Percentiles rank a stretch among this genome's conserved stretches.
Evolutionary conservation across 768 basidiomycete species (phyloP).

Genomic region (Lactarius vividus): DNA sequence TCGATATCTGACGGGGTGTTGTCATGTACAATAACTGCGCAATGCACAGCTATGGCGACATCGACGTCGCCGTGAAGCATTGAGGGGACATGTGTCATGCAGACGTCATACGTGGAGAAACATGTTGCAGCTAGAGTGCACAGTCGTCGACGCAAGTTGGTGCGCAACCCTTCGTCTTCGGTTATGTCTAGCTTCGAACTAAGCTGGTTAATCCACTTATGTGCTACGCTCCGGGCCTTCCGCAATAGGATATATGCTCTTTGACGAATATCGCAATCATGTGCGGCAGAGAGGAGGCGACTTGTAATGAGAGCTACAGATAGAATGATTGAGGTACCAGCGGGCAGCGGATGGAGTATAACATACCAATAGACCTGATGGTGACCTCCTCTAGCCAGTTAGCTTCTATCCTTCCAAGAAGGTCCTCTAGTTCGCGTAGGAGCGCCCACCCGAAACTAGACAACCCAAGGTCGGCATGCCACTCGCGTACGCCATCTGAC

Average conservation of each 20-base stretch:
- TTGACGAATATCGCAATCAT: background rate
- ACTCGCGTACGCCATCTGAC: slow-evolving; percentile 28
- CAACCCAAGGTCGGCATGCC: slow-evolving; percentile 41
- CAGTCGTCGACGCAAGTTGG: background rate
- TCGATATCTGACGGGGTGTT: background rate
- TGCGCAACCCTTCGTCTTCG: background rate
- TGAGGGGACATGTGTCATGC: background rate
- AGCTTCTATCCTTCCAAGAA: slow-evolving; percentile 36
- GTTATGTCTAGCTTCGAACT: background rate
- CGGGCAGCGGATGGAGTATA: too few relatives aligned
- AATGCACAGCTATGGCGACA: slow-evolving; percentile 2
- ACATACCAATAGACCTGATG: background rate
- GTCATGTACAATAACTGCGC: slow-evolving; percentile 2
- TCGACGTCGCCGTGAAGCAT: background rate
- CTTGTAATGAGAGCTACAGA: background rate
- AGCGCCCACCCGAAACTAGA: slow-evolving; percentile 37
- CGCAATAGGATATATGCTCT: background rate
- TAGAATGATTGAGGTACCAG: background rate
- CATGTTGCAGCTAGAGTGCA: slow-evolving; percentile 9
- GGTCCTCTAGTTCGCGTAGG: slow-evolving; percentile 36
- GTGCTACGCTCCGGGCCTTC: background rate
- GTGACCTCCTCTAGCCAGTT: slow-evolving; percentile 39
- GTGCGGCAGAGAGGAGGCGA: background rate
- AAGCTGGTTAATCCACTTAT: slow-evolving; percentile 5
- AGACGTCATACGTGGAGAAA: slow-evolving; percentile 1